A percentile compares a stretch with the other conserved stretches of the same genome.
These are phyloP conservation scores for Nemania sp. DNA, from an alignment of 2,329 filamentous ascomycete genomes.

Conservation along the genomic window DNA sequence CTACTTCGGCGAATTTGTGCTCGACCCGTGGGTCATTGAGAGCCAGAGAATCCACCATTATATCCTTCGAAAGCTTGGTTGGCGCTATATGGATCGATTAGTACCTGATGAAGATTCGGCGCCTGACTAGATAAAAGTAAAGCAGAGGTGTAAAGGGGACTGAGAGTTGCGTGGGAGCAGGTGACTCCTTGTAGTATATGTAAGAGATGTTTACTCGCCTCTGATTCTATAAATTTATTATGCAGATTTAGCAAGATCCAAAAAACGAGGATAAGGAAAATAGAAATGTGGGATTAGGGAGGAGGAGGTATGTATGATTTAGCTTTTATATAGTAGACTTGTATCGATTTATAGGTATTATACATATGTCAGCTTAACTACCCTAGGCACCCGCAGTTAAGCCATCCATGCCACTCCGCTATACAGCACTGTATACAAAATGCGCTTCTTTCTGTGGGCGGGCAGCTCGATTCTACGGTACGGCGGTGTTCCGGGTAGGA, in stretches of 20 bases:
- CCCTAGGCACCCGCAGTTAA: conserved; percentile 5
- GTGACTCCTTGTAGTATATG: background rate
- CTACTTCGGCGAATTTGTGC: conserved; percentile 71
- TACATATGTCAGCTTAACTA: conserved; percentile 15
- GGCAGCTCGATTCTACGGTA: conserved; percentile 14
- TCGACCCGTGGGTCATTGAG: conserved; percentile 75
- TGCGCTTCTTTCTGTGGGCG: conserved; percentile 14
- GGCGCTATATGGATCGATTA: conserved; percentile 24
- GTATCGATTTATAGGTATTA: background rate
- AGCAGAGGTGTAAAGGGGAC: background rate
- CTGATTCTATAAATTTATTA: conserved; percentile 16
- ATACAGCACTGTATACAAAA: background rate
- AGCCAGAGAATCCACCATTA: conserved; percentile 70
- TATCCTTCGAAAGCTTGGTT: conserved; percentile 5
- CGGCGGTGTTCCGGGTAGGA: conserved; percentile 14
- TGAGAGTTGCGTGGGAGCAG: background rate
- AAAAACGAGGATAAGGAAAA: background rate
- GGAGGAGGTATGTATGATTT: conserved; percentile 8
- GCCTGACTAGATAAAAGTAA: background rate
- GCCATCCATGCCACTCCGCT: too few species aligned
- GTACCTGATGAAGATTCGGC: background rate
- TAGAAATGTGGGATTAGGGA: background rate
- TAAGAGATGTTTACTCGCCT: conserved; percentile 11
- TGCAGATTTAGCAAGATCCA: conserved; percentile 1
- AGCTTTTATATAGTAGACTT: conserved; percentile 11